Base-by-base conservation (phyloP, 1,139 yeast genomes). In the Eremothecium sinecaudum region DNA sequence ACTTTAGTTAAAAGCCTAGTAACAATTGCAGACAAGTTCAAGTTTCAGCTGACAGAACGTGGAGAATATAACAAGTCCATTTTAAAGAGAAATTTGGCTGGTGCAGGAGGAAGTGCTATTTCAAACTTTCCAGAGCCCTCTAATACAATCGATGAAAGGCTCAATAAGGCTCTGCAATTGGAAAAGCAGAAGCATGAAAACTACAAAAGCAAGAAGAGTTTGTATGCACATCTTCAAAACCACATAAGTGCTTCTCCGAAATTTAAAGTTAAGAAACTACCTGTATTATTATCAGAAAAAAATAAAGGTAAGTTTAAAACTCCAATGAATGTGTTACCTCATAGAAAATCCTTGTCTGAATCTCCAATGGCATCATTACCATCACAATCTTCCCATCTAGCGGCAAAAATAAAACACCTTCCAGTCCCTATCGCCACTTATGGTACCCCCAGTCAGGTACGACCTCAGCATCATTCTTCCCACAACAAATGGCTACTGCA, bases 191-290 rank as follows among this genome's bases (percentile, higher is more conserved):
- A 42, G 23, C 40, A 38, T 23, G 31, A 38, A n/a, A 35, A 36
- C 5, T 43, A 44, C 18, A 33, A 35, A 8, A 40, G 44, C 21
- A 45, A 42, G 18, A 44, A 40, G 27, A 48, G 51, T 29, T 51
- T 57, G 7, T 55, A 55, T 30, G 49, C 52, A 2, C 53, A 53
- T 35, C 37, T 55, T 25, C 48, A 46, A 28, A 41, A 48, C 2
- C 59, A 55, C 36, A 42, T 53, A 15, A 39, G 42, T 5, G 57
- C 59, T 1, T 55, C 59, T 3, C 59, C 59, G 6, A 51, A 42
- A 27, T 11, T 36, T 21, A 42, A 41, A 25, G 50, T 42, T 31
- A 40, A 46, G 12, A 55, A 55, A 35, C 33, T 55, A 17, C 58
- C 59, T n/a, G 53, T 55, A 1, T 40, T 55, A 10, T 34, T 49